Base-by-base conservation (phyloP, 768 basidiomycete genomes). In the Serendipita vermifera region DNA sequence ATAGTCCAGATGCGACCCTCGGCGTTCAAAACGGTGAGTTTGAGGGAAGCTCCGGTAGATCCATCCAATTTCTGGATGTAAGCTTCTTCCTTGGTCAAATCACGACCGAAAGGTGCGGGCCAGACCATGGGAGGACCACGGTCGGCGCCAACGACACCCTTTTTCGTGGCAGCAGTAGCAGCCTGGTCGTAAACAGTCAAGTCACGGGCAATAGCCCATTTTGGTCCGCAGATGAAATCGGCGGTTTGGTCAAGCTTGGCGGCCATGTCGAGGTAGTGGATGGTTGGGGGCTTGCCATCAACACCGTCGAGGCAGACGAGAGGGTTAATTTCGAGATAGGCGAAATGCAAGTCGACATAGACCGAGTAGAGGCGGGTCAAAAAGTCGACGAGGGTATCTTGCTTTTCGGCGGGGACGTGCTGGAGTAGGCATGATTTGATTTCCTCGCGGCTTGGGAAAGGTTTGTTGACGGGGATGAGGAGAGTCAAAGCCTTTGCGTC, bases 231-330 rank as follows among this genome's bases (percentile, higher is more conserved):
- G 66, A 98, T 87, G 67, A 83, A 92, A 72, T 99, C 94, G 39
- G 96, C 96, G 5, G 96, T 98, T 74, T 98, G 96, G 68, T 99
- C 96, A 61, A 99, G 85, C 76, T 98, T 99, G 64, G 94, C 96
- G 38, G 96, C 96, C 94, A 99, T 98, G 70, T 99, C 94, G 60
- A 99, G 84, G 75, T 92, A 97, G 72, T 86, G 85, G 64, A 98
- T 90, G 60, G 80, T 80, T 38, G 85, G 82, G 61, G 82, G 73
- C 58, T 79, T 80, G 63, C 77, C 77, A 62, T 76, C 73, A 61
- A 78, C 82, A 57, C 77, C 82, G 68, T 96, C 92, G 64, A 97
- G 82, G 67, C 89, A 87, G 66, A 98, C 84, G 56, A 99, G 81
- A 38, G 96, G 96, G 79, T 98, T 99, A 72, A 99, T 99, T 73